Conservation (phyloP, 2,329 filamentous ascomycete species). For the Purpureocillium takamizusanense region DNA sequence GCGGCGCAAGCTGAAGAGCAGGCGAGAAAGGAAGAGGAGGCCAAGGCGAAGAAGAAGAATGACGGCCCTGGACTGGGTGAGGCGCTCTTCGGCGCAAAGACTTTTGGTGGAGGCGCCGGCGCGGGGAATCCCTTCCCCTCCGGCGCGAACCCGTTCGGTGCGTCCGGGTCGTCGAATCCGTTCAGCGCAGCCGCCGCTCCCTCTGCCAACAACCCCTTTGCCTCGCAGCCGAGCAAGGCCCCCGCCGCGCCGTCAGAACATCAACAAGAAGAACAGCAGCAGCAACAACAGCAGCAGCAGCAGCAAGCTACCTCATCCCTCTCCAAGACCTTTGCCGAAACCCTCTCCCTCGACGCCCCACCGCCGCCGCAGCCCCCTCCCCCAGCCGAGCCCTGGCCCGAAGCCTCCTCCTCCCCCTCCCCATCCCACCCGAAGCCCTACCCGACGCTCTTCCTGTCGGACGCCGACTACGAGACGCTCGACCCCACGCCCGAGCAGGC, state of each 20-base stretch:
- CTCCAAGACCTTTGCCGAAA: constrained; percentile 60
- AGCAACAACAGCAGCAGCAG: too few relatives aligned
- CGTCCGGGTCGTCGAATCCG: constrained; percentile 13
- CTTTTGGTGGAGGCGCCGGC: constrained; percentile 25
- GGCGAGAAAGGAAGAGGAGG: constrained; percentile 19
- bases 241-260: constrained; percentile 13
- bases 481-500: constrained; percentile 47
- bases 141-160: constrained; percentile 37
- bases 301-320: constrained; percentile 25
- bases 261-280: too few relatives aligned
- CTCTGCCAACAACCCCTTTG: constrained; percentile 20
- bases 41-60: constrained; percentile 24
- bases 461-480: constrained; percentile 87
- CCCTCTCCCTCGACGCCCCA: constrained; percentile 62
- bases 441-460: constrained; percentile 67
- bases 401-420: constrained; percentile 43
- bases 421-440: constrained; percentile 65
- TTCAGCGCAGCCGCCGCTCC: too few relatives aligned
- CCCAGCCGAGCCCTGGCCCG: constrained; percentile 67
- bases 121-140: constrained; percentile 53
- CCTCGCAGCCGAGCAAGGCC: constrained; percentile 22
- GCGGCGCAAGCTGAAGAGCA: constrained; percentile 22
- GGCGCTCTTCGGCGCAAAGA: constrained; percentile 59
- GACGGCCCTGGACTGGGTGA: constrained; percentile 47
- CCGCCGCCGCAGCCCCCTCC: constrained; percentile 19